A percentile compares a stretch with the other conserved stretches of the same genome.
These are phyloP conservation scores for Eutypa lata DNA, from an alignment of 2,329 filamentous ascomycete species.

Conservation along the genomic window DNA sequence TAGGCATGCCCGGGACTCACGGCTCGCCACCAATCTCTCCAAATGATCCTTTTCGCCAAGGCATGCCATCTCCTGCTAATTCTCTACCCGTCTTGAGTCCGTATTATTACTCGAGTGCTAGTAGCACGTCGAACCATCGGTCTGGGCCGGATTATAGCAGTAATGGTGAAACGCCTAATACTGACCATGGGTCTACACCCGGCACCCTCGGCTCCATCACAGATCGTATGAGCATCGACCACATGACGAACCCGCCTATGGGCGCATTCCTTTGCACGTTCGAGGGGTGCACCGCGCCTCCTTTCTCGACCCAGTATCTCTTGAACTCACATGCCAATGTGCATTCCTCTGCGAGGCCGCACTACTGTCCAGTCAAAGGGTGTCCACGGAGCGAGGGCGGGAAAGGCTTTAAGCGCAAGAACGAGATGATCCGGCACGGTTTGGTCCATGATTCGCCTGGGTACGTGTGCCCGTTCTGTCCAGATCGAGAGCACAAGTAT, in stretches of 20 bases:
- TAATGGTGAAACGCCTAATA: slow-evolving; percentile 44
- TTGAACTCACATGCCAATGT: slow-evolving; percentile 78
- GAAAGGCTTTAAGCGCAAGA: slow-evolving; percentile 69
- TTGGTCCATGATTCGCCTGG: slow-evolving; percentile 92
- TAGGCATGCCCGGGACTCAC: slow-evolving; percentile 33
- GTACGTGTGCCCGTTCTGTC: slow-evolving; percentile 95
- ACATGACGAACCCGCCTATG: slow-evolving; percentile 48
- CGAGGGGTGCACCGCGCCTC: slow-evolving; percentile 63
- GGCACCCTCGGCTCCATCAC: slow-evolving; percentile 37
- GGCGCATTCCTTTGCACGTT: slow-evolving; percentile 57
- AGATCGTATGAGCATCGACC: slow-evolving; percentile 58
- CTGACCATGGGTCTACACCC: slow-evolving; percentile 42
- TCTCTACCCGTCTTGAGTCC: slow-evolving; percentile 37
- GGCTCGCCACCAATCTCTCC: slow-evolving; percentile 49
- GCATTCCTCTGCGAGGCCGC: slow-evolving; percentile 62
- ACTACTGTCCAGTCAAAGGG: slow-evolving; percentile 61
- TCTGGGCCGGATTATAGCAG: slow-evolving; percentile 39
- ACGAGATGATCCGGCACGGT: slow-evolving; percentile 73
- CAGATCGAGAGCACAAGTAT: slow-evolving; percentile 89
- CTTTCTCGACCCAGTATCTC: slow-evolving; percentile 75
- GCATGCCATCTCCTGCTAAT: slow-evolving; percentile 45
- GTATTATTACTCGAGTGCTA: slow-evolving; percentile 32
- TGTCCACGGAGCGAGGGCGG: slow-evolving; percentile 63
- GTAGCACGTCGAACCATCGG: slow-evolving; percentile 28
- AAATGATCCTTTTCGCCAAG: slow-evolving; percentile 42